phyloP scores from a whole-genome alignment of 129 eudicot genomes.

The Chrysanthemum lavandulifolium region DNA sequence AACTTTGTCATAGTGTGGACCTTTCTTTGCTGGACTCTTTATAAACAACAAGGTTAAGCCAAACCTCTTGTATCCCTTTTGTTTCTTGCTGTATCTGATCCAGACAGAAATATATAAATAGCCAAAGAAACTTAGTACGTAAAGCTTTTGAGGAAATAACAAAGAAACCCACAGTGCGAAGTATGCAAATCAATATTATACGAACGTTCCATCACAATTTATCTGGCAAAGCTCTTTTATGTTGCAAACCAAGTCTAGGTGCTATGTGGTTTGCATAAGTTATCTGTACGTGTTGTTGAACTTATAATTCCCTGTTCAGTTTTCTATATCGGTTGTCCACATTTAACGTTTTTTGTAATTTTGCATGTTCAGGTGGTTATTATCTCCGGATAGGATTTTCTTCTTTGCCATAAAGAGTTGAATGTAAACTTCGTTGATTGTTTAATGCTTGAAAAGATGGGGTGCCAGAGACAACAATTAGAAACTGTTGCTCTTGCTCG shows the following conservation, averaged over 20 bases:
- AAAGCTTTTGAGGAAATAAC: background rate
- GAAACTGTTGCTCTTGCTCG: conserved; percentile 25
- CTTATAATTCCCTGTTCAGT: background rate
- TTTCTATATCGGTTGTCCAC: conserved; percentile 11
- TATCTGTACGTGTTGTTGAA: background rate
- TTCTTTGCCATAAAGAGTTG: conserved; percentile 30
- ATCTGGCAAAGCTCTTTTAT: conserved; percentile 6
- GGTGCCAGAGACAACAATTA: conserved; percentile 37
- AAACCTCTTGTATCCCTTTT: background rate
- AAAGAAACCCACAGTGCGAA: conserved; percentile 7
- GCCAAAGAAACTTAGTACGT: background rate
- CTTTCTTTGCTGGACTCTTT: background rate
- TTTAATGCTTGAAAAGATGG: conserved; percentile 34
- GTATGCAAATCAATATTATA: background rate
- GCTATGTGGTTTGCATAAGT: background rate
- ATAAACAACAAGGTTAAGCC: background rate
- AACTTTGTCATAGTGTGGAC: background rate
- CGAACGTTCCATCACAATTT: background rate
- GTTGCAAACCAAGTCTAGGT: background rate
- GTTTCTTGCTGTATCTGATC: background rate
- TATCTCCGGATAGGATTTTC: conserved; percentile 21
- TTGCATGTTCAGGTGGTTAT: conserved; percentile 30
- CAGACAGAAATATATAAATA: conserved; percentile 6
- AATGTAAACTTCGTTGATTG: conserved; percentile 11
- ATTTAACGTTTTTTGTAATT: background rate